These are phyloP conservation scores for Scheffersomyces parashehatae DNA, from an alignment of 1,139 yeast genomes.

Conservation along the genomic window DNA sequence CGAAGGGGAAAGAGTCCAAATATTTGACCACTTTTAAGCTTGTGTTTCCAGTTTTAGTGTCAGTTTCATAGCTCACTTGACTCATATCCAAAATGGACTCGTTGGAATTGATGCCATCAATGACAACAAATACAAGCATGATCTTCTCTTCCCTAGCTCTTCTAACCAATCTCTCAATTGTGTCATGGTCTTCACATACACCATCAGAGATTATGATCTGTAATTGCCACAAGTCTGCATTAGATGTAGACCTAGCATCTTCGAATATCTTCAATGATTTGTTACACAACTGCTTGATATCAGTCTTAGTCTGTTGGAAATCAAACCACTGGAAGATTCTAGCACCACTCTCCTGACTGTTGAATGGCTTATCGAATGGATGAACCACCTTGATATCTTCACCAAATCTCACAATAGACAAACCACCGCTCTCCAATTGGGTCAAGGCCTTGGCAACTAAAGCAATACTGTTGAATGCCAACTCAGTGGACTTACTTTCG, in stretches of 20 bases:
- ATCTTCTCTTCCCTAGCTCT: slow-evolving; percentile 89
- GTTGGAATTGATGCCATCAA: slow-evolving; percentile 82
- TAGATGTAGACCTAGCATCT: slow-evolving; percentile 58
- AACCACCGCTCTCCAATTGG: slow-evolving; percentile 91
- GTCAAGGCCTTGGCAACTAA: slow-evolving; percentile 92
- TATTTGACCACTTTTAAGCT: slow-evolving; percentile 78
- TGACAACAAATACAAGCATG: slow-evolving; percentile 92
- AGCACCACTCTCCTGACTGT: slow-evolving; percentile 77
- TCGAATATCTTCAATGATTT: slow-evolving; percentile 76
- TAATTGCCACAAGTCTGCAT: slow-evolving; percentile 84
- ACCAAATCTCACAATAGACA: slow-evolving; percentile 90
- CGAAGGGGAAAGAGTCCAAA: slow-evolving; percentile 94
- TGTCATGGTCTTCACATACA: slow-evolving; percentile 91
- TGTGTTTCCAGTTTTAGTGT: slow-evolving; percentile 70
- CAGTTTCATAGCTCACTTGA: slow-evolving; percentile 75
- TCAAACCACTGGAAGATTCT: slow-evolving; percentile 85
- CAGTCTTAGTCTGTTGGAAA: slow-evolving; percentile 86
- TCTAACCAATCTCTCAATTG: slow-evolving; percentile 79
- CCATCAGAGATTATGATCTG: slow-evolving; percentile 95
- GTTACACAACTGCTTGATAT: slow-evolving; percentile 71
- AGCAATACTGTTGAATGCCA: slow-evolving; percentile 94
- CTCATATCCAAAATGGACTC: slow-evolving; percentile 94
- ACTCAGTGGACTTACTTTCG: slow-evolving; percentile 83
- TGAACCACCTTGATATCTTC: slow-evolving; percentile 82
- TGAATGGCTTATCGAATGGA: slow-evolving; percentile 83